These are phyloP conservation scores for Drosera capensis DNA, from an alignment of 148 eudicot genomes.

Conservation along the genomic window DNA sequence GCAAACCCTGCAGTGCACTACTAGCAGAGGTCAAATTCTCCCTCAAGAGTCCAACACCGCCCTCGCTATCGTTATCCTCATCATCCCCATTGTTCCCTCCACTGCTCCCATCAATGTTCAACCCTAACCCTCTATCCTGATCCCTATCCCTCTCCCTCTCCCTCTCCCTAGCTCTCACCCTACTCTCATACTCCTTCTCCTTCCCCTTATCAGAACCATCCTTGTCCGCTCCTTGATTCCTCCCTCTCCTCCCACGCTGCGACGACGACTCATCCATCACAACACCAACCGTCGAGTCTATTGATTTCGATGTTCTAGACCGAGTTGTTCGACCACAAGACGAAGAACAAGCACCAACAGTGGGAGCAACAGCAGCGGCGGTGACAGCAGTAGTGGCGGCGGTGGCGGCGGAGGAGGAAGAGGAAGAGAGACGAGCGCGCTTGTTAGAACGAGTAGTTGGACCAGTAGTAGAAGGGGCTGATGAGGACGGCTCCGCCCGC, in stretches of 20 bases:
- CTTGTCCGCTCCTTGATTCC: slow-evolving; percentile 26
- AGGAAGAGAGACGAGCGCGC: slow-evolving; percentile 38
- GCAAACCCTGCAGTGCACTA: slow-evolving; percentile 88
- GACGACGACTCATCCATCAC: slow-evolving; percentile 56
- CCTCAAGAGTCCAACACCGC: slow-evolving; percentile 60
- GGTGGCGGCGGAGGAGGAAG: slow-evolving; percentile 16
- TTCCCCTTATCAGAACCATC: slow-evolving; percentile 65
- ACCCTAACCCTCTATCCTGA: slow-evolving; percentile 28
- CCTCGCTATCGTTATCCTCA: slow-evolving; percentile 52
- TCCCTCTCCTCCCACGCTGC: slow-evolving; percentile 48
- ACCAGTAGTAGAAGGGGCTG: slow-evolving; percentile 53
- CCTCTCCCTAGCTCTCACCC: slow-evolving; percentile 21
- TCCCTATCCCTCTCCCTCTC: slow-evolving; percentile 32
- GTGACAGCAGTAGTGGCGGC: slow-evolving; percentile 6
- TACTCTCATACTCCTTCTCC: slow-evolving; percentile 54
- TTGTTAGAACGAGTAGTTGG: slow-evolving; percentile 49
- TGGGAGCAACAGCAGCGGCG: slow-evolving; percentile 14
- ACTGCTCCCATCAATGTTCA: slow-evolving; percentile 32
- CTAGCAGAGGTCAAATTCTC: slow-evolving; percentile 87
- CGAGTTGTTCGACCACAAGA: slow-evolving; percentile 25
- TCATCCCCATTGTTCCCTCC: slow-evolving; percentile 27
- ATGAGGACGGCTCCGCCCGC: slow-evolving; percentile 96
- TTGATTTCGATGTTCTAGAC: slow-evolving; percentile 24
- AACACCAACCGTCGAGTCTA: slow-evolving; percentile 14
- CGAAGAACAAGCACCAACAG: slow-evolving; percentile 3